phyloP scores from a whole-genome alignment of 1,139 yeast genomes.

The Lipomyces yarrowii region DNA sequence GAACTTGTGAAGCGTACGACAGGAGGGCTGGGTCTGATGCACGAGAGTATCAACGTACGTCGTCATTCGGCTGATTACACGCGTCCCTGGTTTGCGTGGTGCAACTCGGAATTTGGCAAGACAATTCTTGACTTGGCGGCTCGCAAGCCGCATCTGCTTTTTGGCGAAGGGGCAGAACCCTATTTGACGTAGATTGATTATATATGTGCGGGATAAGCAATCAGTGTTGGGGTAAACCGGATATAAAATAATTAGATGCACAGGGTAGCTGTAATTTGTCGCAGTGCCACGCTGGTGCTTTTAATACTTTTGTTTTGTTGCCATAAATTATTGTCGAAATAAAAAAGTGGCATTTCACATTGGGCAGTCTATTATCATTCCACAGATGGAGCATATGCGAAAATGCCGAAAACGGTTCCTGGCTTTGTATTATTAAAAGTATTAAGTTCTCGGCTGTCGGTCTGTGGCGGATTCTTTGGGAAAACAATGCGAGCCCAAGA shows the following conservation, averaged over 20 bases:
- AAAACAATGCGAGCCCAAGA: not conserved
- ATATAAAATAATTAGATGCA: not conserved
- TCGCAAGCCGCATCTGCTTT: conserved; percentile 69
- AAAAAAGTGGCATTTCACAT: too few relatives aligned
- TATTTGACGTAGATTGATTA: not conserved
- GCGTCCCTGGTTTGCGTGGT: conserved; percentile 71
- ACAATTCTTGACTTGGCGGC: conserved; percentile 74
- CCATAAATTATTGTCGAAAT: too few relatives aligned
- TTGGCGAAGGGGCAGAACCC: conserved; percentile 15
- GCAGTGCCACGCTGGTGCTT: too few relatives aligned
- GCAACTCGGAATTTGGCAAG: conserved; percentile 87
- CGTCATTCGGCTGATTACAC: conserved; percentile 49
- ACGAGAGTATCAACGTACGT: conserved; percentile 76
- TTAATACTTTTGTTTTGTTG: too few relatives aligned
- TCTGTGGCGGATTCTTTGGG: too few relatives aligned
- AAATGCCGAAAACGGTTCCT: too few relatives aligned
- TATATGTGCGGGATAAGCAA: not conserved
- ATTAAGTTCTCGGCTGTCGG: too few relatives aligned
- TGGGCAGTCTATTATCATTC: too few relatives aligned
- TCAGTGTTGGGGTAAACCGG: not conserved
- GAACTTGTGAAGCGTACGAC: conserved; percentile 61
- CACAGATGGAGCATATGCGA: too few relatives aligned
- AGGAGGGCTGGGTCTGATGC: conserved; percentile 77
- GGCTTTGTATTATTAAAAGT: too few relatives aligned
- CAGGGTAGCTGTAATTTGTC: not conserved